phyloP scores from a whole-genome alignment of 2,329 filamentous ascomycete species.

The Plectosphaerella sp. region DNA sequence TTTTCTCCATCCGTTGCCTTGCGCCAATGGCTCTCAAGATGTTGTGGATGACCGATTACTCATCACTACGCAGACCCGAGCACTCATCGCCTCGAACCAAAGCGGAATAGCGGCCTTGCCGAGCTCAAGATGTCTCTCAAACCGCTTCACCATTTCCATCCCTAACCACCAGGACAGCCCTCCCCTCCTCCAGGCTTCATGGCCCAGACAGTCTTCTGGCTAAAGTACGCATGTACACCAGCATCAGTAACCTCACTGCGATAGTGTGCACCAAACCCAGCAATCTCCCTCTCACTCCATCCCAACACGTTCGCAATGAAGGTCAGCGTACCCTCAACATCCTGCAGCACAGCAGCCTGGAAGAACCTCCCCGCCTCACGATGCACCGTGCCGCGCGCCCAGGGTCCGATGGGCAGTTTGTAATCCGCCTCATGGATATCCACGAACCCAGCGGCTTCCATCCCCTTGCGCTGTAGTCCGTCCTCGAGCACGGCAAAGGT shows the following conservation, averaged over 20 bases:
- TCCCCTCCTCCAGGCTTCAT: conserved; percentile 13
- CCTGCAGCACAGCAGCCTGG: conserved; percentile 23
- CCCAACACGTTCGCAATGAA: conserved; percentile 28
- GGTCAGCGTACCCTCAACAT: conserved; percentile 24
- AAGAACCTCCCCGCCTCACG: conserved; percentile 31
- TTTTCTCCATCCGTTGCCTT: too few relatives aligned
- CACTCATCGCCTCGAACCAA: too few relatives aligned
- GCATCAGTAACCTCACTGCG: conserved; percentile 23
- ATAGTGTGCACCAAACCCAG: conserved; percentile 27
- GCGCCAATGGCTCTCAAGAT: too few relatives aligned
- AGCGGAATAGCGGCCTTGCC: too few relatives aligned
- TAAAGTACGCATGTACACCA: conserved; percentile 22
- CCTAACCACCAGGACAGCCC: too few relatives aligned
- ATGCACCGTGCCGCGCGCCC: conserved; percentile 30
- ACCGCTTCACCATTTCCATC: too few relatives aligned
- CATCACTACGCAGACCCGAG: too few relatives aligned
- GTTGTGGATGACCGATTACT: too few relatives aligned
- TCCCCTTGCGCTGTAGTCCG: conserved; percentile 19
- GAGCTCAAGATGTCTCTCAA: too few relatives aligned
- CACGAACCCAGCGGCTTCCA: conserved; percentile 22
- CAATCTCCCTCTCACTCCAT: conserved; percentile 27
- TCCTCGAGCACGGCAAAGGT: conserved; percentile 25
- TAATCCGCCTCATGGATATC: conserved; percentile 15
- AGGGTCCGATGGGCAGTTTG: conserved; percentile 29
- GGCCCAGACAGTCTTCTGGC: conserved; percentile 23